A percentile compares a stretch with the other conserved stretches of the same genome.
Evolutionary conservation across 208 protist genomes (phyloP).

Genomic region (Hexamita inflata): DNA sequence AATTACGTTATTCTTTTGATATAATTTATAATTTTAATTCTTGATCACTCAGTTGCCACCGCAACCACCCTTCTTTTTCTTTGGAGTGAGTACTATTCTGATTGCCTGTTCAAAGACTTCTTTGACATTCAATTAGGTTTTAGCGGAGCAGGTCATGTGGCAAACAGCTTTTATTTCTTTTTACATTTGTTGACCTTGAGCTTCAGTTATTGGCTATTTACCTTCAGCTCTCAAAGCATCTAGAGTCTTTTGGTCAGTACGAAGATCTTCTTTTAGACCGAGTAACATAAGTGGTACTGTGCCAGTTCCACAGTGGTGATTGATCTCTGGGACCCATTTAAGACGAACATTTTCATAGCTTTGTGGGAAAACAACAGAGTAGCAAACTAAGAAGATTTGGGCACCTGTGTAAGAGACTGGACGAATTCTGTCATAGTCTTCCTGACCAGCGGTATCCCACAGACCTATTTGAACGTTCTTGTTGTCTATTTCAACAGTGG

Average conservation of each 20-base stretch:
- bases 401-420: slow-evolving; percentile 52
- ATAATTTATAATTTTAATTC: no score
- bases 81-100: slow-evolving; percentile 35
- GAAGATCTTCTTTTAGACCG: slow-evolving; percentile 53
- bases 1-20: no score
- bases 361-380: slow-evolving; percentile 49
- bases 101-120: slow-evolving; percentile 61
- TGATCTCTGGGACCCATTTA: slow-evolving; percentile 48
- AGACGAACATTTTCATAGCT: slow-evolving; percentile 57
- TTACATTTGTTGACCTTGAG: slow-evolving; percentile 48
- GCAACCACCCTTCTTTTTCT: no score
- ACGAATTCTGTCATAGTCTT: slow-evolving; percentile 53
- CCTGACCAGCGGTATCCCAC: slow-evolving; percentile 48
- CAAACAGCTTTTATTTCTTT: slow-evolving; percentile 57
- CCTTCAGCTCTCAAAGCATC: slow-evolving; percentile 47
- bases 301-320: slow-evolving; percentile 32
- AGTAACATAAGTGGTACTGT: slow-evolving; percentile 50
- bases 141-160: slow-evolving; percentile 71
- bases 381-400: slow-evolving; percentile 61
- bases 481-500: slow-evolving; percentile 31
- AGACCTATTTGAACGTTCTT: slow-evolving; percentile 23
- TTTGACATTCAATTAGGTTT: slow-evolving; percentile 61
- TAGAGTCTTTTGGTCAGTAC: slow-evolving; percentile 36
- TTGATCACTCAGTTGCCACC: no score
- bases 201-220: slow-evolving; percentile 38